Evolutionary conservation across 148 eudicot species (phyloP).

Genomic region (Cornus suecica): DNA sequence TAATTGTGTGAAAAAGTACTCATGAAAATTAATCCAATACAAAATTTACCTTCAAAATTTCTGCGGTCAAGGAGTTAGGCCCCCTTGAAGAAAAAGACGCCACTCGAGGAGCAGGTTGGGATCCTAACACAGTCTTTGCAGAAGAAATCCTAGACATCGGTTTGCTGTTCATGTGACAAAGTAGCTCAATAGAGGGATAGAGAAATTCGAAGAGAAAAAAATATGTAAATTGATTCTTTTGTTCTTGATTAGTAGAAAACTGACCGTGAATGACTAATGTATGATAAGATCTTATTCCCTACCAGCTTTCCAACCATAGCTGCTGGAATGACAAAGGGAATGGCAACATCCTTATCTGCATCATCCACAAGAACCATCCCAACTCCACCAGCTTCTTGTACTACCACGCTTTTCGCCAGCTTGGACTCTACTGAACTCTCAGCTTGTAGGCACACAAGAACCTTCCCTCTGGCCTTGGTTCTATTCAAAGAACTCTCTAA

Average conservation of each 20-base stretch:
- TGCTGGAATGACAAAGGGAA: constrained; percentile 48
- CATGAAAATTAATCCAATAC: background rate
- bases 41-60: constrained; percentile 43
- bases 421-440: constrained; percentile 50
- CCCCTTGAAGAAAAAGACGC: constrained; percentile 52
- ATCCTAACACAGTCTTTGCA: constrained; percentile 42
- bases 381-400: constrained; percentile 48
- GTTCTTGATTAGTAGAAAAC: constrained; percentile 2
- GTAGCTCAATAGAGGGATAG: background rate
- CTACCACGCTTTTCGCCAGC: constrained; percentile 39
- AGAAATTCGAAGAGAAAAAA: background rate
- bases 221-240: background rate
- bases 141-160: constrained; percentile 37
- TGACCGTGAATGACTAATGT: constrained; percentile 34
- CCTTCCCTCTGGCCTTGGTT: constrained; percentile 42
- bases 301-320: constrained; percentile 35
- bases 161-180: constrained; percentile 22
- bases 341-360: constrained; percentile 39
- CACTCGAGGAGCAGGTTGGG: constrained; percentile 46
- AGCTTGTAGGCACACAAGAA: constrained; percentile 47
- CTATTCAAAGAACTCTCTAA: constrained; percentile 49
- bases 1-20: background rate
- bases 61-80: constrained; percentile 41
- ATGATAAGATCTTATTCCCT: constrained; percentile 36
- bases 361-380: constrained; percentile 57